A percentile compares a stretch with the other conserved stretches of the same genome.
Conservation (phyloP, 2,329 filamentous ascomycete genomes). For the Macroventuria anomochaeta region DNA sequence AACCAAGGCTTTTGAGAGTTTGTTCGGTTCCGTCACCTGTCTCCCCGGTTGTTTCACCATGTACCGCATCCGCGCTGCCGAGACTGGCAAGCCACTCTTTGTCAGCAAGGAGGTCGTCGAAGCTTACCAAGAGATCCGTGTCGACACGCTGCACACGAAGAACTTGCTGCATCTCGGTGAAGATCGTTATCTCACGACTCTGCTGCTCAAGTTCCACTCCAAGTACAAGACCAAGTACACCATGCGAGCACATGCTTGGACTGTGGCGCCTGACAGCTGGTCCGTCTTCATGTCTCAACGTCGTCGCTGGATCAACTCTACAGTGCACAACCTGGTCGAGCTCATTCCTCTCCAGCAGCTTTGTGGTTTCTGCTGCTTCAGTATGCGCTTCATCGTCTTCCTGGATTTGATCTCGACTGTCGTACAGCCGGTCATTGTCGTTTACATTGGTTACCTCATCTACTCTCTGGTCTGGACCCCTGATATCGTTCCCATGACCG, state of each 20-base stretch:
- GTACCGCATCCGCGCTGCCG: conserved; percentile 94
- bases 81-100: conserved; percentile 94
- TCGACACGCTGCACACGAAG: conserved; percentile 99
- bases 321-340: conserved; percentile 95
- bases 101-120: conserved; percentile 92
- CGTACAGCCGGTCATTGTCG: conserved; percentile 88
- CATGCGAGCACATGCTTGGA: conserved; percentile 91
- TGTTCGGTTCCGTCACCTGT: conserved; percentile 97
- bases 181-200: conserved; percentile 94
- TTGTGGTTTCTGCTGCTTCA: conserved; percentile 99
- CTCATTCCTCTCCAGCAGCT: conserved; percentile 92
- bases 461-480: conserved; percentile 70
- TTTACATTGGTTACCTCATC: conserved; percentile 89
- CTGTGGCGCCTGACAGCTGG: conserved; percentile 94
- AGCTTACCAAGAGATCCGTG: conserved; percentile 87
- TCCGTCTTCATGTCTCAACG: conserved; percentile 94
- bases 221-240: conserved; percentile 99
- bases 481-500: conserved; percentile 76
- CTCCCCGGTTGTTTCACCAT: conserved; percentile 98
- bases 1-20: conserved; percentile 93
- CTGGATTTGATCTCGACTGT: conserved; percentile 90
- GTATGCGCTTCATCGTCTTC: conserved; percentile 98
- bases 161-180: conserved; percentile 96
- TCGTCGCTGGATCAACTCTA: conserved; percentile 99
- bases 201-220: conserved; percentile 88